phyloP scores from a whole-genome alignment of 495 filamentous ascomycete genomes.

The Friedmanniomyces endolithicus region DNA sequence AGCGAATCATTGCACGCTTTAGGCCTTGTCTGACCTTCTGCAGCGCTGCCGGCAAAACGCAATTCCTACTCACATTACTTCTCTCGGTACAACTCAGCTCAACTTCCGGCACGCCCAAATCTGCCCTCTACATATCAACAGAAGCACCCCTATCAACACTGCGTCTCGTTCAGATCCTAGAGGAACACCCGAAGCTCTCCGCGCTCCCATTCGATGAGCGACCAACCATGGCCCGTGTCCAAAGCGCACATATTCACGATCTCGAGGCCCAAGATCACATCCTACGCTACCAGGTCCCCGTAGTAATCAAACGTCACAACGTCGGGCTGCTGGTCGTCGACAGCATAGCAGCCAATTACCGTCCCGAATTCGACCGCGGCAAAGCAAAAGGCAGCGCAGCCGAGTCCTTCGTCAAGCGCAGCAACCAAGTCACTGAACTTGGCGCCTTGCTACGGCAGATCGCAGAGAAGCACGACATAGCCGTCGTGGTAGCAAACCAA shows the following conservation, averaged over 20 bases:
- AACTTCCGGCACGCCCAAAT: constrained; percentile 53
- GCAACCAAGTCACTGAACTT: constrained; percentile 57
- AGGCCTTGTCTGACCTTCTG: constrained; percentile 22
- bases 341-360: constrained; percentile 85
- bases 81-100: constrained; percentile 68
- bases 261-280: constrained; percentile 95
- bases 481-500: constrained; percentile 88
- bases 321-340: constrained; percentile 77
- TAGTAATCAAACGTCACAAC: constrained; percentile 59
- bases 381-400: constrained; percentile 21
- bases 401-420: constrained; percentile 45
- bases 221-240: constrained; percentile 56
- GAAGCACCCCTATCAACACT: constrained; percentile 71
- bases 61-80: constrained; percentile 74
- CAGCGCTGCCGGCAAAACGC: constrained; percentile 89
- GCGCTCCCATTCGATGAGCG: constrained; percentile 34
- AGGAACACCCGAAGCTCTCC: constrained; percentile 48
- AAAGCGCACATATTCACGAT: constrained; percentile 75
- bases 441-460: constrained; percentile 66
- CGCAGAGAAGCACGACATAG: constrained; percentile 57
- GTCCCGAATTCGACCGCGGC: constrained; percentile 64
- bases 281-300: constrained; percentile 76
- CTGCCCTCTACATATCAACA: constrained; percentile 87
- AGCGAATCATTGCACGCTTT: background rate
- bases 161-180: constrained; percentile 65